Evolutionary conservation across 306 rosid genomes (phyloP).

Genomic region (Quercus variabilis): DNA sequence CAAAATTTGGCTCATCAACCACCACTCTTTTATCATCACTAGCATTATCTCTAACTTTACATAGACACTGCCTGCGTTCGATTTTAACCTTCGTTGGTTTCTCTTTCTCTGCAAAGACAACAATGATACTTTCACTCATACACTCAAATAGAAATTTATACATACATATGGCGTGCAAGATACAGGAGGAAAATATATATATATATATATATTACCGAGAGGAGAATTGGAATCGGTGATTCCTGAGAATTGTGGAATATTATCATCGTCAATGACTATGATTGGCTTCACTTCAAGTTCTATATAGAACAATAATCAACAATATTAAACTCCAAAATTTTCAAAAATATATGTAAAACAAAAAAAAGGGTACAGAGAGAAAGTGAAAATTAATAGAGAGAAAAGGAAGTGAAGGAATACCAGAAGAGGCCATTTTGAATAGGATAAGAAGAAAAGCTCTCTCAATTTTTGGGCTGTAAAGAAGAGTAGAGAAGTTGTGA

Average conservation of each 20-base stretch:
- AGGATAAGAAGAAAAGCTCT: too few species aligned
- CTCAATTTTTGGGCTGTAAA: too few species aligned
- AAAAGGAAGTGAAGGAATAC: not conserved
- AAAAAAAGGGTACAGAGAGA: not conserved
- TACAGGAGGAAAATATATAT: not conserved
- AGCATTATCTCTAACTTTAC: conserved; percentile 47
- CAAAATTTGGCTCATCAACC: conserved; percentile 32
- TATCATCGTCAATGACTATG: not conserved
- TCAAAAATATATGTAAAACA: not conserved
- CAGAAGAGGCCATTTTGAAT: not conserved
- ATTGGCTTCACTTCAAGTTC: conserved; percentile 12
- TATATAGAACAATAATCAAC: not conserved
- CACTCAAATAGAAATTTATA: not conserved
- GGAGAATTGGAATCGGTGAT: conserved; percentile 55
- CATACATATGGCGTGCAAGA: not conserved
- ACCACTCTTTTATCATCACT: conserved; percentile 7
- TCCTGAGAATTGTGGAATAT: conserved; percentile 33
- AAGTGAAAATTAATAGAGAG: too few species aligned
- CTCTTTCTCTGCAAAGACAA: conserved; percentile 32
- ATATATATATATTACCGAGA: conserved; percentile 15
- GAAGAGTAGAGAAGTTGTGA: too few species aligned
- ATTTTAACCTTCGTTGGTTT: conserved; percentile 56
- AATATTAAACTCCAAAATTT: not conserved
- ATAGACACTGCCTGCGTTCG: conserved; percentile 72
- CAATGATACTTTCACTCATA: not conserved